Base-by-base conservation (phyloP, 768 basidiomycete genomes). In the Lactifluus piperatus region DNA sequence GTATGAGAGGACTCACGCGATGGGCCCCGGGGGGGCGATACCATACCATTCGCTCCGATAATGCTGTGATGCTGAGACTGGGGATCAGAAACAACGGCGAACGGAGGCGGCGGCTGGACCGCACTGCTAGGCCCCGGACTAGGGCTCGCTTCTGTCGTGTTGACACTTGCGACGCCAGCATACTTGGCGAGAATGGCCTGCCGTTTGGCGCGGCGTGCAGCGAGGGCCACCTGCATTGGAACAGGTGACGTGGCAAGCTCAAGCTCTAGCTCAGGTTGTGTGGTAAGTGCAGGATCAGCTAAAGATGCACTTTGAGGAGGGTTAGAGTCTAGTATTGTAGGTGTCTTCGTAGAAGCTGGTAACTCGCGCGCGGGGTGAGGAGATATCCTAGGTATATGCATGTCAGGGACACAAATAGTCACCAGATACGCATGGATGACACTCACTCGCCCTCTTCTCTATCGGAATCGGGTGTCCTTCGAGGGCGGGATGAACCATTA, bases 391-490 rank as follows among this genome's bases (percentile, higher is more conserved):
- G 26, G 37, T 36, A 20, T 58, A 43, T 57, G 34, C 41, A 58
- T 27, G 45, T 65, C 47, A 67, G 54, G 32, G 1, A 62, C 39
- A 51, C 47, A 53, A 32, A 50, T 63, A 57, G 57, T 53, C 16
- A 20, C 46, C 8, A 37, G 41, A 63, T 51, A 56, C 52, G 62
- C 52, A 48, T 24, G 10, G 45, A 39, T 24, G 71, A 76, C 66
- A 93, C 93, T 88, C 74, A 94, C 91, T 95, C 93, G 78, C 89
- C 92, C 79, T 94, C 93, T 75, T 93, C 89, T 70, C 73, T 86
- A 64, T 91, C 89, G 13, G 82, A 81, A 53, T 80, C 79, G 6
- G 56, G 61, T 0, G 50, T 44, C 46, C 29, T 57, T 36, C 34
- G 34, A 10, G 34, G 51, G 10, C 50, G 61, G 10, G 61, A 37